Evolutionary conservation across 768 basidiomycete genomes (phyloP).

Genomic region (Tubosaeta brunneosetosa): DNA sequence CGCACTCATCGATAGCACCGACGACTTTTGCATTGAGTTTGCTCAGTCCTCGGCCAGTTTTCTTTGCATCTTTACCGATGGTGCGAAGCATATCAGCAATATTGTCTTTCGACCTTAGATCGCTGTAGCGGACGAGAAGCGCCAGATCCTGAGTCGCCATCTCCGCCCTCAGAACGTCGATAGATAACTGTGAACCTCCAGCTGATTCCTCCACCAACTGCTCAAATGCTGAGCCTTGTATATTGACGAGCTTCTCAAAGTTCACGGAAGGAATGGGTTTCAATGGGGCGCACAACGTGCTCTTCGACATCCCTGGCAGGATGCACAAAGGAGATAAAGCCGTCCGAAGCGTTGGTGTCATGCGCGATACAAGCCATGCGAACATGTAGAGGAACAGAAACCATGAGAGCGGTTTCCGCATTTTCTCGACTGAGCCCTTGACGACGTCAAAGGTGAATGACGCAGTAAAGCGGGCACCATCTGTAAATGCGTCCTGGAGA

Average conservation of each 20-base stretch:
- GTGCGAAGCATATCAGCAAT: conserved; percentile 47
- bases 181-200: conserved; percentile 54
- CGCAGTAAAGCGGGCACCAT: conserved; percentile 26
- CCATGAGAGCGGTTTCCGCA: conserved; percentile 54
- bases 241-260: conserved; percentile 55
- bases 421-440: conserved; percentile 40
- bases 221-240: conserved; percentile 60
- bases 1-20: conserved; percentile 71
- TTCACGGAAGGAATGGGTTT: conserved; percentile 39
- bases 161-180: conserved; percentile 72
- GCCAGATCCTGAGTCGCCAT: conserved; percentile 70
- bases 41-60: conserved; percentile 54
- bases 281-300: conserved; percentile 37
- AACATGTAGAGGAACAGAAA: conserved; percentile 51
- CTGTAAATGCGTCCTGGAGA: conserved; percentile 17
- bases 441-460: conserved; percentile 48
- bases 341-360: conserved; percentile 41
- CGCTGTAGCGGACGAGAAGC: conserved; percentile 57
- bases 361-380: conserved; percentile 37
- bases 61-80: conserved; percentile 61
- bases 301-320: conserved; percentile 53
- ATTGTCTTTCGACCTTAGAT: conserved; percentile 54
- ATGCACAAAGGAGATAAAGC: conserved; percentile 57
- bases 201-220: conserved; percentile 56
- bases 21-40: conserved; percentile 62